Percentiles rank a stretch among this genome's conserved stretches.
Evolutionary conservation across 192 early-diverging fungal species (phyloP).

Genomic region (Backusella macrospora): DNA sequence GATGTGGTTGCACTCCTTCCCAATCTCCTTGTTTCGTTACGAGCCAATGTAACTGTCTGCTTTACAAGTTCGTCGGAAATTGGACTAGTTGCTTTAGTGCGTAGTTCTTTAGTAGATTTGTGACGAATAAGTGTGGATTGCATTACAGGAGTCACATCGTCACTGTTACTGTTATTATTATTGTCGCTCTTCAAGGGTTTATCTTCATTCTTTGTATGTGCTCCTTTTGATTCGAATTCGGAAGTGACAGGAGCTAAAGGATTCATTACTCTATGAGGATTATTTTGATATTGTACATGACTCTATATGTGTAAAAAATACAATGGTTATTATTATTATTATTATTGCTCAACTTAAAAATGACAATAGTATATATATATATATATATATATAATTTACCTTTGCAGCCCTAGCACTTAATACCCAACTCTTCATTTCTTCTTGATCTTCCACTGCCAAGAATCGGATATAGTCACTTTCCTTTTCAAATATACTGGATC

Average conservation of each 20-base stretch:
- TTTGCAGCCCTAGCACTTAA: conserved; percentile 66
- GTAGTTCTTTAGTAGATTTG: conserved; percentile 15
- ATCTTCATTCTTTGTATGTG: not conserved
- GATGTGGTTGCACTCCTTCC: conserved; percentile 15
- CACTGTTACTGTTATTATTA: not conserved
- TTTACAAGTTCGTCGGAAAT: conserved; percentile 7
- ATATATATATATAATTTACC: conserved; percentile 42
- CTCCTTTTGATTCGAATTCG: not conserved
- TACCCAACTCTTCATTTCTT: conserved; percentile 73
- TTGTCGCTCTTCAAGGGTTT: not conserved
- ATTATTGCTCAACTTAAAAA: no score
- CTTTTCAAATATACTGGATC: conserved; percentile 79
- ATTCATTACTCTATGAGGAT: conserved; percentile 14
- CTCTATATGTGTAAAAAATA: not conserved
- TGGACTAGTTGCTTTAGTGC: not conserved
- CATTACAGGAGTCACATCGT: not conserved
- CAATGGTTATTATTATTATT: not conserved
- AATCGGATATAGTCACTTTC: conserved; percentile 81
- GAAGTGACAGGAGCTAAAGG: conserved; percentile 16
- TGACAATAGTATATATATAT: not conserved
- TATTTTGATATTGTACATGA: conserved; percentile 1
- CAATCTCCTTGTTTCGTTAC: not conserved
- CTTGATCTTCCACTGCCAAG: conserved; percentile 64
- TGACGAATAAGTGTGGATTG: conserved; percentile 11
- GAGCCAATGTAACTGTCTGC: not conserved